Base-by-base conservation (phyloP, 1,139 yeast genomes). In the Geotrichum restrictum region DNA sequence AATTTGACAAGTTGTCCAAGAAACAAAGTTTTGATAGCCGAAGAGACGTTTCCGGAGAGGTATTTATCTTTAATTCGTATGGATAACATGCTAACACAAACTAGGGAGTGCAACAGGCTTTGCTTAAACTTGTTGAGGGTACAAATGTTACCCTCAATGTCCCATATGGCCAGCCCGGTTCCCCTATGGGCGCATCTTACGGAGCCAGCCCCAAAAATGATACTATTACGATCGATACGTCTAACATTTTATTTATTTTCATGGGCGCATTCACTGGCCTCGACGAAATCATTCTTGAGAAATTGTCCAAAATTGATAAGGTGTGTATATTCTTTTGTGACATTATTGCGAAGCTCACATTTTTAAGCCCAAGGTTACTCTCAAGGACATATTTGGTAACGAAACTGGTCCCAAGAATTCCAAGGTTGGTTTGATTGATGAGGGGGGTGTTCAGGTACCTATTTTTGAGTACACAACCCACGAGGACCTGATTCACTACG, bases 201-300 rank as follows among this genome's bases (percentile, higher is more conserved):
- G 46, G 46, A 21, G 29, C 19, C 6, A 67, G 68, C 31, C 60
- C 63, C 11, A 71, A 55, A 68, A 66, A 58, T 13, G 77, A 75
- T 49, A 67, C 69, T 0, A 75, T 70, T 56, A 70, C 73, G 8
- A 67, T 79, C 14, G 80, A 79, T 56, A 78, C 82, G 0, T 72
- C 78, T 2, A 76, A 78, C 57, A 75, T 79, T 11, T 57, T 79
- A 31, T 79, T 79, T 60, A 73, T 79, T 51, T 65, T 77, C 13
- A 76, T 78, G 77, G 83, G 83, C 29, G 82, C 82, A 0, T 79
- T 79, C 67, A 78, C 77, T 8, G 82, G 82, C 1, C 62, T 79
- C 34, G 81, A 78, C 56, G 68, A 69, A 48, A 73, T 76, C 50
- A 66, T 78, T 24, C 68, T 69, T 1, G 67, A 42, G 2, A 37